Base-by-base conservation (phyloP, 441 rosid genomes). In the Mallotus japonicus region DNA sequence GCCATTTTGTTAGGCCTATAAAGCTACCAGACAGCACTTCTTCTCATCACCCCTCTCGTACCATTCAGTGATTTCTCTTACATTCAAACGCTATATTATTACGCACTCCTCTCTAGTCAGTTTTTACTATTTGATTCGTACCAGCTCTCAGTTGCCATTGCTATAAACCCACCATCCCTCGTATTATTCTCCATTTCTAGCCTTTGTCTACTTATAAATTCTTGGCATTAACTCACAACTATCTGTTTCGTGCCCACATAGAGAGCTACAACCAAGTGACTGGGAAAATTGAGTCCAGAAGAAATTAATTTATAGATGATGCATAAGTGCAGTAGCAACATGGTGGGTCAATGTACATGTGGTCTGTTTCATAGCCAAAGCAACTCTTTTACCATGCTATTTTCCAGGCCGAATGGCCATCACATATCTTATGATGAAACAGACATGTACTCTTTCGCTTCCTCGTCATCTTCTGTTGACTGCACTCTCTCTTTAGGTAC, bases 401-500 rank as follows among this genome's bases (percentile, higher is more conserved):
- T 85, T 74, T 81, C 93, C 53, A 79, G 79, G 84, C 85, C 86
- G 10, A 79, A 80, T 70, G 69, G 80, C 67, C 60, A 71, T 61
- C 32, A 59, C 77, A 81, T 73, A 42, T 78, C 79, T n/a, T 82
- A 71, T 62, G 86, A 80, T 70, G 82, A 81, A 74, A 61, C 76
- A 44, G 83, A 86, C 46, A 79, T 81, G 53, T 85, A 85, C 53
- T 78, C 85, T 40, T 82, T 73, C 6, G 40, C 40, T 4, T 37
- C 40, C 40, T 37, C 40, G 40, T 0, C 91, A 6, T 77, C 96
- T 68, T 87, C 99, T 22, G 99, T 95, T 24, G 98, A 95, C 77
- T 95, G 99, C 75, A 95, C 98, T 24, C 99, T 95, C 74, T 92
- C 98, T 3, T 81, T 95, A 7, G 97, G 95, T 32, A 90, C 98